Conservation (phyloP, 306 rosid genomes). For the Gastrolobium villosum region DNA sequence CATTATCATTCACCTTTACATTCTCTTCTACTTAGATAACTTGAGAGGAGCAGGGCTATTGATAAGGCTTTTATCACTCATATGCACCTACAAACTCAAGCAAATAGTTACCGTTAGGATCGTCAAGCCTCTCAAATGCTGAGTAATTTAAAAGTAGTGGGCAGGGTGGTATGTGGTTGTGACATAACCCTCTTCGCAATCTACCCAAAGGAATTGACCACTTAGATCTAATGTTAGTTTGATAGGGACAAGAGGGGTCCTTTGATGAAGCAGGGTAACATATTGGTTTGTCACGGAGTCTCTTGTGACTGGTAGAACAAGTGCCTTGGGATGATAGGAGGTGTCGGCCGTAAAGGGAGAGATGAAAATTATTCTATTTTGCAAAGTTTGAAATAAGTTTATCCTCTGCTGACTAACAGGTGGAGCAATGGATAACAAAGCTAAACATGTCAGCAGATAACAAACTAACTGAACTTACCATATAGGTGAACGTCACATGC, state of each 20-base stretch:
- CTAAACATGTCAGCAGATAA: too few species aligned
- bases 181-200: slow-evolving; percentile 51
- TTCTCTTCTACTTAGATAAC: slow-evolving; percentile 52
- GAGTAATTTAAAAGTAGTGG: too few species aligned
- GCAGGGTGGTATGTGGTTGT: slow-evolving; percentile 58
- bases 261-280: slow-evolving; percentile 47
- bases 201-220: slow-evolving; percentile 57
- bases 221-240: slow-evolving; percentile 62
- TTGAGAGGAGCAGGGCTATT: slow-evolving; percentile 41
- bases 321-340: slow-evolving; percentile 50
- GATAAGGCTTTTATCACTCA: too few species aligned
- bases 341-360: slow-evolving; percentile 37
- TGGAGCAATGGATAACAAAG: too few species aligned
- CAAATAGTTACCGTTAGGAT: too few species aligned
- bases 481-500: too few species aligned
- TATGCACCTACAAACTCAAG: too few species aligned
- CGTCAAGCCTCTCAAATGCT: too few species aligned
- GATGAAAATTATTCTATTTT: too few species aligned
- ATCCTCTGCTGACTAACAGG: too few species aligned
- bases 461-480: too few species aligned
- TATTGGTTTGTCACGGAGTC: slow-evolving; percentile 53
- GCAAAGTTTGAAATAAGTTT: too few species aligned
- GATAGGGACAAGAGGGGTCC: slow-evolving; percentile 63
- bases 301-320: slow-evolving; percentile 55
- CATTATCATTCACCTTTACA: slow-evolving; percentile 85